A percentile compares a stretch with the other conserved stretches of the same genome.
Conservation (phyloP, 2,329 filamentous ascomycete genomes). For the Gnomoniopsis sp. region DNA sequence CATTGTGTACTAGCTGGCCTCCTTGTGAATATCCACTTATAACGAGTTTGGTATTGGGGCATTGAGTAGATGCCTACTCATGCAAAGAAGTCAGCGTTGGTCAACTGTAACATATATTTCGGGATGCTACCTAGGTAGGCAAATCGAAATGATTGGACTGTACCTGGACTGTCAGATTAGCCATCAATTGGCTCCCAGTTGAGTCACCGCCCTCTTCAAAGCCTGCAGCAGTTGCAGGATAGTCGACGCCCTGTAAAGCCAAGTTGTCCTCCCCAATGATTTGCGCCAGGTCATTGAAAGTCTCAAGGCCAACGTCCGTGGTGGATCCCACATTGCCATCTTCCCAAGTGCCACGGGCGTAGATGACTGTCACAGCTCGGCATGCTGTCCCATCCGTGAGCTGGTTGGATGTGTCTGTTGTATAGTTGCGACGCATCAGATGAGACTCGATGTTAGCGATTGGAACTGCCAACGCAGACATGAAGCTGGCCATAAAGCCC, state of each 20-base stretch:
- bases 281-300: conserved; percentile 20
- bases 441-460: not conserved
- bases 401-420: conserved; percentile 5
- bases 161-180: conserved; percentile 1
- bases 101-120: not conserved
- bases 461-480: not conserved
- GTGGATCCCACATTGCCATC: conserved; percentile 9
- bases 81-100: not conserved
- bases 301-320: conserved; percentile 21
- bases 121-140: too few species aligned
- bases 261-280: conserved; percentile 17
- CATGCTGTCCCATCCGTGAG: conserved; percentile 9
- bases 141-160: not conserved
- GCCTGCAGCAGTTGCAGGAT: conserved; percentile 21
- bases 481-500: not conserved
- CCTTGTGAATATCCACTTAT: conserved; percentile 36
- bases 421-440: not conserved
- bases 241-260: conserved; percentile 26
- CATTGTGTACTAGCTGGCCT: conserved; percentile 28
- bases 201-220: conserved; percentile 24
- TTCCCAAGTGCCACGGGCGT: conserved; percentile 7
- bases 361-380: conserved; percentile 11
- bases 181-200: conserved; percentile 14
- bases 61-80: conserved; percentile 20
- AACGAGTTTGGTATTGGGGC: conserved; percentile 38